These are phyloP conservation scores for Coprinopsis marcescibilis DNA, from an alignment of 768 basidiomycete species.

Conservation along the genomic window DNA sequence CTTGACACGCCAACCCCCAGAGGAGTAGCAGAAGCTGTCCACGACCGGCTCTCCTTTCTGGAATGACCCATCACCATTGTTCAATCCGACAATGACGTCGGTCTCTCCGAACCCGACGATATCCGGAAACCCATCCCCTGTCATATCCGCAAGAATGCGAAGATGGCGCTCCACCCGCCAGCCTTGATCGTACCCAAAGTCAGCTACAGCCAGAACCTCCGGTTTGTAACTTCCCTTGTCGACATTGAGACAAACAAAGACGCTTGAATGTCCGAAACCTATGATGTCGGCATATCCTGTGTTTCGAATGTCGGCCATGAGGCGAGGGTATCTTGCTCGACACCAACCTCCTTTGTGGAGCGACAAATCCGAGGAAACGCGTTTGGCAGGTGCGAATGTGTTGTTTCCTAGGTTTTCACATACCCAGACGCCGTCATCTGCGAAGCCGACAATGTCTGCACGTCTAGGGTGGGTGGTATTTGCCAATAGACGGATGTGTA, in stretches of 20 bases:
- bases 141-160: conserved; percentile 1
- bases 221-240: neutral
- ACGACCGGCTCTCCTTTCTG: neutral
- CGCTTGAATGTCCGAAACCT: neutral
- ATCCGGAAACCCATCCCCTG: conserved; percentile 1
- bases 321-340: neutral
- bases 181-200: conserved; percentile 3
- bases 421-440: neutral
- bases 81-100: neutral
- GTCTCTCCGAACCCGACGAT: conserved; percentile 6
- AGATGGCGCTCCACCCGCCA: neutral
- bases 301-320: neutral
- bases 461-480: neutral
- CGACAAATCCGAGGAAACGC: neutral
- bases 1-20: neutral
- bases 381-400: neutral
- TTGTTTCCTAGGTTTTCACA: neutral
- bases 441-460: neutral
- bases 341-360: neutral
- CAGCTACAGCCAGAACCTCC: neutral
- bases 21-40: neutral
- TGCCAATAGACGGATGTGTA: neutral
- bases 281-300: neutral
- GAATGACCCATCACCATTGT: conserved; percentile 2
- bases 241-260: neutral